Conservation (phyloP, 805 yeast genomes). For the Candida adriatica region DNA sequence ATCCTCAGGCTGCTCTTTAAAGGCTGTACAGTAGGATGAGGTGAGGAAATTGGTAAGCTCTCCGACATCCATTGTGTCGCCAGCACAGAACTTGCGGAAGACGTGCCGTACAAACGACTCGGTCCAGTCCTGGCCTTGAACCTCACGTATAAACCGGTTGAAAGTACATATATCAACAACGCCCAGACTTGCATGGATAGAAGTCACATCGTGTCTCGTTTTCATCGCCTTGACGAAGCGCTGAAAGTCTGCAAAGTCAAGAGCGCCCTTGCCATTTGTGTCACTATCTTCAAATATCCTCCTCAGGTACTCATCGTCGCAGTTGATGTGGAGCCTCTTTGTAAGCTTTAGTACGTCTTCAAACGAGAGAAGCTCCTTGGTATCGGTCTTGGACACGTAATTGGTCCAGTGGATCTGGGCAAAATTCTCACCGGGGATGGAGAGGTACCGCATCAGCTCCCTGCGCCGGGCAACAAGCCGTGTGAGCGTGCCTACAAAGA, state of each 20-base stretch:
- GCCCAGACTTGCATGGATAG: conserved; percentile 35
- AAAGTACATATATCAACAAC: background rate
- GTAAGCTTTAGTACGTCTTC: conserved; percentile 64
- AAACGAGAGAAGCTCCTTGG: conserved; percentile 42
- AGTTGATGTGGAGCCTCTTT: conserved; percentile 62
- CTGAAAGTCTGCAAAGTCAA: conserved; percentile 71
- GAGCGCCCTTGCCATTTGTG: conserved; percentile 36
- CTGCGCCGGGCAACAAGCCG: conserved; percentile 50
- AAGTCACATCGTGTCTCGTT: conserved; percentile 51
- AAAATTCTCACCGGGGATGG: conserved; percentile 56
- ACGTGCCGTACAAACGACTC: conserved; percentile 25
- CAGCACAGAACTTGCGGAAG: conserved; percentile 29
- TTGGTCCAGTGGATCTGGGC: conserved; percentile 60
- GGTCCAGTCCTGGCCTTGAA: conserved; percentile 41
- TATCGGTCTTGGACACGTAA: conserved; percentile 33
- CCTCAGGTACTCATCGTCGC: conserved; percentile 46
- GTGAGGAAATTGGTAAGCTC: conserved; percentile 25
- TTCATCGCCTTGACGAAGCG: conserved; percentile 64
- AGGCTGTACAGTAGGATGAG: conserved; percentile 22
- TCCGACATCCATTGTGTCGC: conserved; percentile 10
- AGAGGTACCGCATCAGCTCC: conserved; percentile 55
- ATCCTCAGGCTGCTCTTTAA: conserved; percentile 26
- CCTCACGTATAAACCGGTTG: conserved; percentile 33
- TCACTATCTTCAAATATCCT: conserved; percentile 51
- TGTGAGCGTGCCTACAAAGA: conserved; percentile 47